Base-by-base conservation (phyloP, 768 basidiomycete genomes). In the Gymnopilus dilepis region DNA sequence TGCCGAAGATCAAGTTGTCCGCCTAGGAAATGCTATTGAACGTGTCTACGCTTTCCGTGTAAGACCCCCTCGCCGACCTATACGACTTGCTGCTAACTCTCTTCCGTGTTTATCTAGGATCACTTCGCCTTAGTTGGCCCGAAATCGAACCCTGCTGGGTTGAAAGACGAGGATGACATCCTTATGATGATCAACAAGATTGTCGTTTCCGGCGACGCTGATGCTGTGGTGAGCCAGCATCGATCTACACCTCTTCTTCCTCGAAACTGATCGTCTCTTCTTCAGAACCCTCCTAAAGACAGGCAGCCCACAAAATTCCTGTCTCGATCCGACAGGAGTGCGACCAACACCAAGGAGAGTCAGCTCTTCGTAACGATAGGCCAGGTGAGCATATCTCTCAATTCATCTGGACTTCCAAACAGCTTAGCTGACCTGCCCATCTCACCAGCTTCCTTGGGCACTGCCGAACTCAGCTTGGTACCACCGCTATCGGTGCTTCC, bases 291-390 rank as follows among this genome's bases (percentile, higher is more conserved):
- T 65, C 64, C 76, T 30, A 62, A 73, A 22, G 65, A 78, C 33
- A 74, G 72, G 0, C 72, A 69, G 3, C 69, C 82, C 5, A 79
- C 78, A 9, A 80, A 82, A 31, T 86, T 85, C 69, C 77, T 86
- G 17, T 83, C 83, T 1, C 80, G 85, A 2, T 86, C 75, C 60
- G 85, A 87, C 64, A 86, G 85, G 64, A 83, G 82, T 55, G 84
- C 85, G 8, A 86, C 84, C 0, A 85, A 86, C 65, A 84, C 86
- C 70, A 86, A 84, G 58, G 84, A 86, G 61, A 83, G 80, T 24
- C 67, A 73, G 41, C 59, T 86, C 11, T 86, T 84, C 59, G 73
- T 77, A 31, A 73, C 68, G 5, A 83, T 86, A 22, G 84, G 84
- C 5, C 83, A 85, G 70, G 84, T 78, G 54, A 67, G 60, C 38